Evolutionary conservation across 1,284 basidiomycete species (phyloP).

Genomic region (Sparassis latifolia): DNA sequence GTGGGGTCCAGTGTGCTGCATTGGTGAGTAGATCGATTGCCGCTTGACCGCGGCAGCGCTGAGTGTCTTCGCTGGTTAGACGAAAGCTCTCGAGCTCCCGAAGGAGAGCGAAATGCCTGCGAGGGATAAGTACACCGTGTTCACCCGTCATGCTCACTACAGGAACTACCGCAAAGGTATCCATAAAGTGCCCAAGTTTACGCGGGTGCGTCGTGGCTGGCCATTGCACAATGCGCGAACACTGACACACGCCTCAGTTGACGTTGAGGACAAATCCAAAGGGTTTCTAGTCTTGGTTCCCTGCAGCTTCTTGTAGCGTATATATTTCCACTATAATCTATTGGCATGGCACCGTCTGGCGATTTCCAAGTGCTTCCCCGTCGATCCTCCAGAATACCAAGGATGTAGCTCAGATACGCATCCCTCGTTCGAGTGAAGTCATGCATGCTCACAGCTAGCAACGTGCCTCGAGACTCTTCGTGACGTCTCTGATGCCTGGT

Average conservation of each 20-base stretch:
- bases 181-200: conserved; percentile 95
- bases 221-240: background rate
- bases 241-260: conserved; percentile 37
- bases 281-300: conserved; percentile 60
- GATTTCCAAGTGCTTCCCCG: no score
- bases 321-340: no score
- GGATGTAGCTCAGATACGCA: no score
- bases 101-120: conserved; percentile 86
- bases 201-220: conserved; percentile 54
- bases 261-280: conserved; percentile 82
- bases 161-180: conserved; percentile 86
- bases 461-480: no score
- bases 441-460: no score
- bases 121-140: conserved; percentile 94
- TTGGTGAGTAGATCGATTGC: conserved; percentile 45
- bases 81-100: conserved; percentile 69
- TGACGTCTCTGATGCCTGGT: no score
- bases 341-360: no score
- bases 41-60: no score
- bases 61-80: conserved; percentile 29
- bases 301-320: conserved; percentile 1
- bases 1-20: conserved; percentile 72
- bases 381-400: no score
- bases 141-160: conserved; percentile 52
- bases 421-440: no score